A percentile compares a stretch with the other conserved stretches of the same genome.
phyloP scores from a whole-genome alignment of 805 yeast species.

The Saturnispora gosingensis region DNA sequence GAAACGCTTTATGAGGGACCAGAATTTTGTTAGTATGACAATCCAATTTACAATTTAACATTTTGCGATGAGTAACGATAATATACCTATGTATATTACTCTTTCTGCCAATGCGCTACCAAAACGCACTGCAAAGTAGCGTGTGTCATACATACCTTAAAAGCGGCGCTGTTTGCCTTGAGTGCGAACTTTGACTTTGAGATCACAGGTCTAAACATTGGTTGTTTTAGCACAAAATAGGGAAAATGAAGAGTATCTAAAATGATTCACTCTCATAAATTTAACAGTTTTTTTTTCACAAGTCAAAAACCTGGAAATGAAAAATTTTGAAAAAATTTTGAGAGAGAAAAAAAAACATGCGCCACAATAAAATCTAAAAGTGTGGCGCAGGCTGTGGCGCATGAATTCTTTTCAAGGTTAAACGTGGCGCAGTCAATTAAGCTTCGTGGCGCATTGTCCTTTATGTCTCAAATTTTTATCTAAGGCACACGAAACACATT shows the following conservation, averaged over 20 bases:
- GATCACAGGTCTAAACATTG: neutral
- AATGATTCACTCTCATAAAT: neutral
- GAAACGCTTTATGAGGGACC: constrained; percentile 16
- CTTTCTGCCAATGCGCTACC: no score
- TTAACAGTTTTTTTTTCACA: neutral
- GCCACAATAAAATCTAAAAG: neutral
- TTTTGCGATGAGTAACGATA: no score
- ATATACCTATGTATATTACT: no score
- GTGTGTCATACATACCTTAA: constrained; percentile 4
- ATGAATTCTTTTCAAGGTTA: no score
- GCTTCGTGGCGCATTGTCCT: neutral
- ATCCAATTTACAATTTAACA: neutral
- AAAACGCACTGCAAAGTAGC: neutral
- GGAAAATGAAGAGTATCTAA: neutral
- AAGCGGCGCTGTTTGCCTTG: neutral
- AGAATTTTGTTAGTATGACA: neutral
- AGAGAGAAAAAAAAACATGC: neutral
- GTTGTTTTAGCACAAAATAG: neutral
- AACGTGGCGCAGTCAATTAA: no score
- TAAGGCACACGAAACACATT: neutral
- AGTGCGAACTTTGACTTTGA: neutral
- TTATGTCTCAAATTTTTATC: neutral
- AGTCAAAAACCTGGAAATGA: neutral
- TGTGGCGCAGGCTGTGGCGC: neutral
- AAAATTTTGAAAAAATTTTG: no score